Percentiles rank a stretch among this genome's conserved stretches.
phyloP scores from a whole-genome alignment of 2,329 filamentous ascomycete species.

The Monilinia fructicola region DNA sequence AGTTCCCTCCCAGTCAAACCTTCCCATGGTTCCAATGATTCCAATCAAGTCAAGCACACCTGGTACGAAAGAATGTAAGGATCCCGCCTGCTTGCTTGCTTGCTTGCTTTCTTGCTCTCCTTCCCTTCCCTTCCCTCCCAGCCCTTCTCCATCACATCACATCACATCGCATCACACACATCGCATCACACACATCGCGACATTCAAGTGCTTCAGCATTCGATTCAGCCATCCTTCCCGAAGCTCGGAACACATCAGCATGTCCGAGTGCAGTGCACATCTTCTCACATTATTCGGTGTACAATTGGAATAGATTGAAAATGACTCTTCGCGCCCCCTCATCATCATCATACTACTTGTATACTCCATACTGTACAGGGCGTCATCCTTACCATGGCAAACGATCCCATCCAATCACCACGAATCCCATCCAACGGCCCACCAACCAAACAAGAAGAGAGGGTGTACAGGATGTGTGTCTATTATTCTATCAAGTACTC shows the following conservation, averaged over 20 bases:
- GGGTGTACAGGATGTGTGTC: background rate
- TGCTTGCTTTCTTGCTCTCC: too few relatives aligned
- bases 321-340: background rate
- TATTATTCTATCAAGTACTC: too few relatives aligned
- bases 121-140: too few relatives aligned
- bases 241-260: slow-evolving; percentile 15
- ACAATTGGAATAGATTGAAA: too few relatives aligned
- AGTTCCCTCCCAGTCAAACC: background rate
- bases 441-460: background rate
- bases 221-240: slow-evolving; percentile 6
- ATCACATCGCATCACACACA: background rate
- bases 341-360: too few relatives aligned
- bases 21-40: background rate
- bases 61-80: slow-evolving; percentile 7
- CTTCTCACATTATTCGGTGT: background rate
- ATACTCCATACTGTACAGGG: too few relatives aligned
- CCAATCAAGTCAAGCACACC: slow-evolving; percentile 3
- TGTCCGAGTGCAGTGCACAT: background rate
- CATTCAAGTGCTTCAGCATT: slow-evolving; percentile 8
- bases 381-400: slow-evolving; percentile 10
- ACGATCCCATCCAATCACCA: slow-evolving; percentile 14
- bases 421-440: background rate
- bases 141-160: slow-evolving; percentile 1
- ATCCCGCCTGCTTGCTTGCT: slow-evolving; percentile 6
- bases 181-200: slow-evolving; percentile 1